These are phyloP conservation scores for Vanderwaltozyma verrucispora DNA, from an alignment of 805 yeast species.

Conservation along the genomic window DNA sequence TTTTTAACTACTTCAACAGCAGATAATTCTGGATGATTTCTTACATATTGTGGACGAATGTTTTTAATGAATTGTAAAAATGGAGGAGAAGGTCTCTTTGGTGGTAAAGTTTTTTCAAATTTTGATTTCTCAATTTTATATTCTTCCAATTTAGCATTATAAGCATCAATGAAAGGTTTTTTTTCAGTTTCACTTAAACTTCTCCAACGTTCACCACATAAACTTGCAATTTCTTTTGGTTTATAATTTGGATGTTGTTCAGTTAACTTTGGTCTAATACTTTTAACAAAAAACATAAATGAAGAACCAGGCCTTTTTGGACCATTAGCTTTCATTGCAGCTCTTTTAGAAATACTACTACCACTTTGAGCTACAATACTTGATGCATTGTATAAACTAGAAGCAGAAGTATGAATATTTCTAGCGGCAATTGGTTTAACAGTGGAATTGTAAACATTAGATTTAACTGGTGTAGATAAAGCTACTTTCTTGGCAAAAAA, in stretches of 20 bases:
- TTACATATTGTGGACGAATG: conserved; percentile 9
- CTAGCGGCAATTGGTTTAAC: background rate
- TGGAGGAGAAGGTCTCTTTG: conserved; percentile 32
- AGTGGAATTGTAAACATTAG: background rate
- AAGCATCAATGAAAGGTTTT: conserved; percentile 54
- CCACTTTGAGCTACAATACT: background rate
- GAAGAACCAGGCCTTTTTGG: conserved; percentile 24
- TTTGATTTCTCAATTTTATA: conserved; percentile 5
- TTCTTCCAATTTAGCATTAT: conserved; percentile 7
- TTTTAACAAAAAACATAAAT: conserved; percentile 13
- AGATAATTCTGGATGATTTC: conserved; percentile 11
- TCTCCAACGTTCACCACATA: conserved; percentile 82
- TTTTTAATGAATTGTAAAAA: conserved; percentile 23
- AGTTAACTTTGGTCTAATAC: conserved; percentile 9
- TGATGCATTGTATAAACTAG: background rate
- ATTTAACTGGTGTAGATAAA: too few relatives aligned
- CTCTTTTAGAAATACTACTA: conserved; percentile 6
- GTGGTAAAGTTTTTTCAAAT: conserved; percentile 24
- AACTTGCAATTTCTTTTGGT: conserved; percentile 32
- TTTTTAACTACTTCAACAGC: conserved; percentile 14
- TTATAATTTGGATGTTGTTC: conserved; percentile 13
- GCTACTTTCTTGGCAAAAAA: background rate
- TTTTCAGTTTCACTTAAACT: conserved; percentile 59
- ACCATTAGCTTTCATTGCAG: conserved; percentile 12
- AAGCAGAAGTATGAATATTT: background rate